phyloP scores from a whole-genome alignment of 306 rosid genomes.

The Cicer chorassanicum region DNA sequence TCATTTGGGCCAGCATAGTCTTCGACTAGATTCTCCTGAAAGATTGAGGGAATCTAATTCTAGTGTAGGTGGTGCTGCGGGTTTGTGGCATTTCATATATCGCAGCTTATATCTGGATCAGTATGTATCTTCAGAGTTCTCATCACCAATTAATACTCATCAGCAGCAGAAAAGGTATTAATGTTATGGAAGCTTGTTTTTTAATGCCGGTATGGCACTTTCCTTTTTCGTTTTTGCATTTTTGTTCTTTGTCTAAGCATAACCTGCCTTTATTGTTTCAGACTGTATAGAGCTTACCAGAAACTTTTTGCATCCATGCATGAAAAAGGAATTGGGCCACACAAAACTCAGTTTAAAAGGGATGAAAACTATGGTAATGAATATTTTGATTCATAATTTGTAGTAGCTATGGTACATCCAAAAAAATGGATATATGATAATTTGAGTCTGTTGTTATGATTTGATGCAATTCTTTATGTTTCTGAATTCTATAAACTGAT shows the following conservation, averaged over 20 bases:
- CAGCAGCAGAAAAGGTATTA: conserved; percentile 82
- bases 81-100: conserved; percentile 95
- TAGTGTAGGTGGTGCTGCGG: conserved; percentile 78
- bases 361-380: conserved; percentile 84
- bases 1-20: conserved; percentile 62
- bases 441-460: conserved; percentile 9
- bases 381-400: conserved; percentile 31
- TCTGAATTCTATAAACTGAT: conserved; percentile 25
- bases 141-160: conserved; percentile 70
- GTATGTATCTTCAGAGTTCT: conserved; percentile 88
- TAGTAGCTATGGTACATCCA: conserved; percentile 18
- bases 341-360: conserved; percentile 93
- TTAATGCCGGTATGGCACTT: conserved; percentile 20
- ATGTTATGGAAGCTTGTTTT: conserved; percentile 11
- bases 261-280: conserved; percentile 53
- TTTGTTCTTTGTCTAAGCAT: conserved; percentile 29
- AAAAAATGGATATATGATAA: conserved; percentile 26
- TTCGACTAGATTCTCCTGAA: conserved; percentile 71
- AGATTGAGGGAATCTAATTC: conserved; percentile 58
- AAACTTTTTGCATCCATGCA: conserved; percentile 89
- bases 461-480: conserved; percentile 19
- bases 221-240: background rate
- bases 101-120: conserved; percentile 93
- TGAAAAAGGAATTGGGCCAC: conserved; percentile 81
- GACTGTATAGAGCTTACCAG: conserved; percentile 87